Evolutionary conservation across 345 rosid genomes (phyloP), one percentile per base, ranked within the genome.

Genomic region (Ceriops decandra): DNA sequence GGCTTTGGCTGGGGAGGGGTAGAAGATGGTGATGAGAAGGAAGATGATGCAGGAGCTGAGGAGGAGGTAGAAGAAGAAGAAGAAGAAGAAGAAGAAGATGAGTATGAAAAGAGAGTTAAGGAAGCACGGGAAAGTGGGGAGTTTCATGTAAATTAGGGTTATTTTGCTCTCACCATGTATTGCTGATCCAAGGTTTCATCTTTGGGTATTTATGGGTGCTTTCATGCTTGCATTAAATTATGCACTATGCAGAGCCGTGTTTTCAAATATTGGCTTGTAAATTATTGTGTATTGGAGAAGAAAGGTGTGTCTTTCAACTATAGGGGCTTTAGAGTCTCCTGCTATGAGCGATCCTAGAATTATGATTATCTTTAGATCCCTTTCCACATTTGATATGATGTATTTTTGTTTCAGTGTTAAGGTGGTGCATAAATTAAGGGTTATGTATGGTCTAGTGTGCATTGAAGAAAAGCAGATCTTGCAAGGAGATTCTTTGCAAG

Each of bases 61-160:
- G 93, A 42, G 49, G 49, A 47, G 4, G 62, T 42, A 17, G 66
- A 69, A 27, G 57, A 20, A n/a, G 68, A 70, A 27, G 57, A 20
- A n/a, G 68, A 70, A 19, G 87, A 77, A 26, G 86, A 77, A 0
- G 92, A 80, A 30, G 91, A 85, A 69, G 96, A 90, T 24, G 96
- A 84, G 74, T 88, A 88, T 49, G 96, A 88, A 68, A 88, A 88
- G 83, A 85, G 79, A 17, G 91, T 90, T 27, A 88, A 88, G 81
- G 91, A 90, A 74, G 93, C 78, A 19, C 93, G 82, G 64, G 85
- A 86, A 21, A 90, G 96, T 68, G 96, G 91, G 64, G 93, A 90
- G 74, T 65, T 88, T 72, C 60, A 47, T 52, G 35, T 86, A 76
- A 82, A 66, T 64, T 85, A 61, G 73, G 61, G 9, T 36, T 13